A percentile compares a stretch with the other conserved stretches of the same genome.
Conservation (phyloP, 805 yeast species). For the Cyberlindnera americana region DNA sequence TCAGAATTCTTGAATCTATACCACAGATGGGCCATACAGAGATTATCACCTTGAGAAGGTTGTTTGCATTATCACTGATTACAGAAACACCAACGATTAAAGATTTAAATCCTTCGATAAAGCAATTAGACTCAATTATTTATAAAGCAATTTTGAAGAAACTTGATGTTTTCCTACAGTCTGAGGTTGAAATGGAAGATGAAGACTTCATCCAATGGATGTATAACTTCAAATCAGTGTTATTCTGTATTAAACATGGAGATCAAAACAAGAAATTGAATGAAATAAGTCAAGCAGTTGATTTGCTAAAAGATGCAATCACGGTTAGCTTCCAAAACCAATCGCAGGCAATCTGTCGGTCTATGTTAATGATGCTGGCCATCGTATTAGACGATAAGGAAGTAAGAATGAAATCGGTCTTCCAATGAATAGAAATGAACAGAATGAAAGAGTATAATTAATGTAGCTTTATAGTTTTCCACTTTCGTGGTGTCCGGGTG, state of each 20-base stretch:
- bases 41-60: slow-evolving; percentile 1
- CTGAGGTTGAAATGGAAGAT: background rate
- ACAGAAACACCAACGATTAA: background rate
- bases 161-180: slow-evolving; percentile 1
- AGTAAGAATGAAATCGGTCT: slow-evolving; percentile 1
- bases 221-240: slow-evolving; percentile 8
- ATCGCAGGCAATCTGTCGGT: slow-evolving; percentile 11
- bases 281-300: background rate
- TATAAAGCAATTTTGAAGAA: slow-evolving; percentile 2
- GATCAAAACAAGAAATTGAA: slow-evolving; percentile 3
- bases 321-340: slow-evolving; percentile 8
- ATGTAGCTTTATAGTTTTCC: no score
- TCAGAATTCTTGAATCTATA: slow-evolving; percentile 7
- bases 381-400: slow-evolving; percentile 3
- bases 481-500: slow-evolving; percentile 10
- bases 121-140: slow-evolving; percentile 5
- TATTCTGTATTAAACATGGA: slow-evolving; percentile 4
- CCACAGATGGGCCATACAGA: background rate
- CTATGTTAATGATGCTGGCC: slow-evolving; percentile 2
- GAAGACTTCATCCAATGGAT: slow-evolving; percentile 9
- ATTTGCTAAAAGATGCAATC: slow-evolving; percentile 5
- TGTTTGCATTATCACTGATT: slow-evolving; percentile 5
- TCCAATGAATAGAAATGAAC: no score
- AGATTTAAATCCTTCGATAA: background rate
- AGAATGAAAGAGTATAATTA: no score